Conservation (phyloP, 257 asterid species). For the Leonotis leonurus region DNA sequence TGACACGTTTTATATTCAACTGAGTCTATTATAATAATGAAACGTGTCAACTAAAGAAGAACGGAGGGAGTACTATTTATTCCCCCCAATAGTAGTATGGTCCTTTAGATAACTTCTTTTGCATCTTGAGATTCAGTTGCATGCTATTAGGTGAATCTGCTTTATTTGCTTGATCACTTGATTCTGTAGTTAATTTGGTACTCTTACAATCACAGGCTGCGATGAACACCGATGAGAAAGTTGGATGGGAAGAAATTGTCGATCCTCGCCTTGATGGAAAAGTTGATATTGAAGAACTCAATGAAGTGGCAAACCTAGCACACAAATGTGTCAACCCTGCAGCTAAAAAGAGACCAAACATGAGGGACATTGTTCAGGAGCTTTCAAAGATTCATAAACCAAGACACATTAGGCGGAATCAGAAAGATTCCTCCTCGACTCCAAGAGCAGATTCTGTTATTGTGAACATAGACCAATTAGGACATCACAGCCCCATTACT, state of each 20-base stretch:
- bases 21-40: too few species aligned
- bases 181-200: not conserved
- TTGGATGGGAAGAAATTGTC: conserved; percentile 87
- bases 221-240: conserved; percentile 78
- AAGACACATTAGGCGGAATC: conserved; percentile 37
- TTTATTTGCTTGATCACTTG: not conserved
- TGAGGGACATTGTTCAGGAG: conserved; percentile 80
- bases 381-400: conserved; percentile 55
- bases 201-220: conserved; percentile 59
- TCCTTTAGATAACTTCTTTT: too few species aligned
- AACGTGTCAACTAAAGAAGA: too few species aligned
- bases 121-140: too few species aligned
- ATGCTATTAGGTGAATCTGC: too few species aligned
- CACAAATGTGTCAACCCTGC: conserved; percentile 61
- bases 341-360: conserved; percentile 65
- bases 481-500: conserved; percentile 29
- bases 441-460: conserved; percentile 41
- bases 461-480: conserved; percentile 37
- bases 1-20: too few species aligned
- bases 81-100: too few species aligned
- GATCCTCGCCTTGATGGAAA: conserved; percentile 83
- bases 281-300: conserved; percentile 52
- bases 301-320: conserved; percentile 70
- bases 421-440: conserved; percentile 28
- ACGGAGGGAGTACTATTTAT: too few species aligned